These are phyloP conservation scores for Huntiella savannae DNA, from an alignment of 2,329 filamentous ascomycete species.

Conservation along the genomic window DNA sequence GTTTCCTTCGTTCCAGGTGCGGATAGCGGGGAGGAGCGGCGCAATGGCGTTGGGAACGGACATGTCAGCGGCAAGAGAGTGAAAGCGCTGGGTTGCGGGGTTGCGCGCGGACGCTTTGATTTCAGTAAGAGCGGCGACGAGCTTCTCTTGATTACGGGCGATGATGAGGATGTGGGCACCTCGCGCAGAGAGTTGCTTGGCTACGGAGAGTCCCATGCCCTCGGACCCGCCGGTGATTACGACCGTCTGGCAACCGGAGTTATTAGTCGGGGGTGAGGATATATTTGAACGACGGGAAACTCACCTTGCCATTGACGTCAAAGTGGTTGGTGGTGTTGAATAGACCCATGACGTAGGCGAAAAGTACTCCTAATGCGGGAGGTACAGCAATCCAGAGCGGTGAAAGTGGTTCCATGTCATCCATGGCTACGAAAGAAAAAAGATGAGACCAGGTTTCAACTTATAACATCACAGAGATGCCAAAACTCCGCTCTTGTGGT, in stretches of 20 bases:
- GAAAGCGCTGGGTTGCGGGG: constrained; percentile 54
- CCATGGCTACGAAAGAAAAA: neutral
- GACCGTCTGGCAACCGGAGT: constrained; percentile 44
- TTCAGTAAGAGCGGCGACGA: constrained; percentile 45
- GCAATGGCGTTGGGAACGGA: constrained; percentile 49
- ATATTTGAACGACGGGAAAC: neutral
- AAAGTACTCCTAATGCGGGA: constrained; percentile 19
- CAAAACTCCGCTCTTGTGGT: too few relatives aligned
- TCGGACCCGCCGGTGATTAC: constrained; percentile 83
- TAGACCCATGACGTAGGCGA: constrained; percentile 40
- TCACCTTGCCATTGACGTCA: constrained; percentile 65
- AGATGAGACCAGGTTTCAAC: neutral
- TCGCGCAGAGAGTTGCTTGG: constrained; percentile 54
- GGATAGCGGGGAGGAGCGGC: constrained; percentile 51
- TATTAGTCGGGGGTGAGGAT: neutral
- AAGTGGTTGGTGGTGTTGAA: constrained; percentile 51
- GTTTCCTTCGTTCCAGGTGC: constrained; percentile 54
- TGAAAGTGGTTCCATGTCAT: constrained; percentile 7
- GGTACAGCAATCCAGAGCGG: constrained; percentile 14
- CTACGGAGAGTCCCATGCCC: constrained; percentile 68
- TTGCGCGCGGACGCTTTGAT: constrained; percentile 45
- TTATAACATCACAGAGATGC: neutral
- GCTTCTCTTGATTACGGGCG: constrained; percentile 56
- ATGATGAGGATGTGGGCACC: constrained; percentile 79
- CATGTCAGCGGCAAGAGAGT: constrained; percentile 69